Evolutionary conservation across 2,329 filamentous ascomycete genomes (phyloP), one percentile per base, ranked within the genome.

Genomic region (Penicillium sp.): DNA sequence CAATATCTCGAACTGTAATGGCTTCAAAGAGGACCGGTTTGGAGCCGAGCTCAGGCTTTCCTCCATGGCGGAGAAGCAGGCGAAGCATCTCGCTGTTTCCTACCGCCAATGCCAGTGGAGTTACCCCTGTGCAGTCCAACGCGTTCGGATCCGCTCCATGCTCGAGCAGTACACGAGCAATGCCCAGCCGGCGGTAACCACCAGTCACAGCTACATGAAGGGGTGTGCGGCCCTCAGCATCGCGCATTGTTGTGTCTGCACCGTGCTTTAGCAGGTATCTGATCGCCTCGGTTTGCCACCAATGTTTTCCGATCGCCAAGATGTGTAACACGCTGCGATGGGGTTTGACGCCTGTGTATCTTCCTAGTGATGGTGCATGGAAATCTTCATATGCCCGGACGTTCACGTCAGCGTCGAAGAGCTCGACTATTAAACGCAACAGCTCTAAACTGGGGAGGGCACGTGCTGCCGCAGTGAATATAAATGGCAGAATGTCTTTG

Each of bases 391-490:
- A 52, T 61, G 26, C 38, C 11, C 23, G 35, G 11, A 43, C 21
- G 23, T 52, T 43, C 21, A 52, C 33, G 21, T 52, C 38, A 28
- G 38, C 49, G 30, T 43, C 30, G 35, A 52, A 42, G 11, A 16
- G 42, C 11, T 52, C 49, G 23, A 52, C 35, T 8, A 52, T 26
- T 9, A 52, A 16, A 9, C 38, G 21, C 35, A 43, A 16, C 20
- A 52, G 7, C 16, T 52, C 35, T 16, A 52, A 20, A 18, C 24
- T 52, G n/a, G 49, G 49, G 18, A 62, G 57, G 1, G 42, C 26
- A 33, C 62, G 57, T 24, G 58, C 46, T 3, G 52, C 59, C 12
- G 59, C 63, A 1, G 52, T 47, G 11, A 63, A 52, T 20, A 65
- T 59, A 30, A 55, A 60, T 1, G 61, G 59, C 6, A 57, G 52